phyloP scores from a whole-genome alignment of 1,284 basidiomycete species.

The Thecaphora thlaspeos region DNA sequence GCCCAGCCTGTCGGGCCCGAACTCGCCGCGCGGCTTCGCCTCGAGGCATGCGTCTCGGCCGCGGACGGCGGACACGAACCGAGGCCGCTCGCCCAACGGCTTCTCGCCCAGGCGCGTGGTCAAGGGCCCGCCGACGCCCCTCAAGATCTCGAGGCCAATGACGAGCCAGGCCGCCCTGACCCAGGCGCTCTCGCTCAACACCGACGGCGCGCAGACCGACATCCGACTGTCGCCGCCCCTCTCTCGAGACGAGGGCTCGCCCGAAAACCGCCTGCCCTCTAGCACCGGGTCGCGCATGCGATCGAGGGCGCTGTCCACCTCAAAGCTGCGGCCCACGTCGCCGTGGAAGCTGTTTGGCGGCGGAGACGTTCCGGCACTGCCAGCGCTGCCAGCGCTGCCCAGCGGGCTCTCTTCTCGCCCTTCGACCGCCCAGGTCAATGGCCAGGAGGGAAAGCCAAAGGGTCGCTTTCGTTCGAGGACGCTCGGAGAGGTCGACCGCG shows the following conservation, averaged over 20 bases:
- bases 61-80: not conserved
- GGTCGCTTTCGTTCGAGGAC: slow-evolving; percentile 38
- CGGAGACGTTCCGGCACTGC: slow-evolving; percentile 1
- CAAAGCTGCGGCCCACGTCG: slow-evolving; percentile 23
- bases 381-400: slow-evolving; percentile 16
- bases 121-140: not conserved
- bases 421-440: slow-evolving; percentile 26
- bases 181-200: too few relatives aligned
- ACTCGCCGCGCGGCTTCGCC: slow-evolving; percentile 1
- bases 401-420: slow-evolving; percentile 6
- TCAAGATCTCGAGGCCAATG: not conserved
- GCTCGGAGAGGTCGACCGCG: slow-evolving; percentile 28
- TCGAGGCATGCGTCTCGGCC: not conserved
- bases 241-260: too few relatives aligned
- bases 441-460: slow-evolving; percentile 5
- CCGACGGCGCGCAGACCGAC: too few relatives aligned
- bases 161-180: not conserved
- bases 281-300: slow-evolving; percentile 5
- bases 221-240: too few relatives aligned
- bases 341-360: slow-evolving; percentile 3
- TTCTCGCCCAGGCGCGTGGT: not conserved
- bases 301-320: slow-evolving; percentile 25
- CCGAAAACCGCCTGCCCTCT: too few relatives aligned
- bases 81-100: not conserved
- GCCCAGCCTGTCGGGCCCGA: too few relatives aligned